Percentiles rank a stretch among this genome's conserved stretches.
Conservation (phyloP, 1,139 yeast species). For the Pichia terricola region DNA sequence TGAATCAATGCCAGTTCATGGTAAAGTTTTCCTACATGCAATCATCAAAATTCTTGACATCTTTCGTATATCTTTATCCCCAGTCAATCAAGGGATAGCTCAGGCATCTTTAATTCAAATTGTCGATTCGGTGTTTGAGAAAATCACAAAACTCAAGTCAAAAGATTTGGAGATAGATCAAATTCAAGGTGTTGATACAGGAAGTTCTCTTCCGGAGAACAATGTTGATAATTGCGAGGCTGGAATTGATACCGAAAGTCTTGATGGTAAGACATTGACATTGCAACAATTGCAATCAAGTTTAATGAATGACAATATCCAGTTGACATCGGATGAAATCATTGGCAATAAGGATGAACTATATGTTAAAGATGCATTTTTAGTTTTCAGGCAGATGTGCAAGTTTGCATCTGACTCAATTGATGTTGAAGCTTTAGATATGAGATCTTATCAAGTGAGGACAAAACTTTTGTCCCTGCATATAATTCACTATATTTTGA, state of each 20-base stretch:
- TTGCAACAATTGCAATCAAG: conserved; percentile 29
- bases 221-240: too few relatives aligned
- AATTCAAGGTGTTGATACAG: too few relatives aligned
- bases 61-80: conserved; percentile 71
- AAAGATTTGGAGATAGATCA: neutral
- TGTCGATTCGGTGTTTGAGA: conserved; percentile 73
- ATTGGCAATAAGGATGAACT: conserved; percentile 52
- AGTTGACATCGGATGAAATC: conserved; percentile 40
- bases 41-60: conserved; percentile 90
- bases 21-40: conserved; percentile 80
- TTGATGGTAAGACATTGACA: conserved; percentile 30
- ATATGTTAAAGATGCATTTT: conserved; percentile 80
- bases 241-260: too few relatives aligned
- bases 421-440: conserved; percentile 67
- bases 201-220: too few relatives aligned
- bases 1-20: conserved; percentile 80
- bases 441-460: conserved; percentile 86
- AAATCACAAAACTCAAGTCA: conserved; percentile 36
- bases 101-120: conserved; percentile 93
- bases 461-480: conserved; percentile 85
- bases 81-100: conserved; percentile 85
- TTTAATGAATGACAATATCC: conserved; percentile 49
- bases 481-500: conserved; percentile 75
- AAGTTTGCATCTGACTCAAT: conserved; percentile 76
- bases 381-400: conserved; percentile 90